phyloP scores from a whole-genome alignment of 2,329 filamentous ascomycete species.

The Fulvia fulva region DNA sequence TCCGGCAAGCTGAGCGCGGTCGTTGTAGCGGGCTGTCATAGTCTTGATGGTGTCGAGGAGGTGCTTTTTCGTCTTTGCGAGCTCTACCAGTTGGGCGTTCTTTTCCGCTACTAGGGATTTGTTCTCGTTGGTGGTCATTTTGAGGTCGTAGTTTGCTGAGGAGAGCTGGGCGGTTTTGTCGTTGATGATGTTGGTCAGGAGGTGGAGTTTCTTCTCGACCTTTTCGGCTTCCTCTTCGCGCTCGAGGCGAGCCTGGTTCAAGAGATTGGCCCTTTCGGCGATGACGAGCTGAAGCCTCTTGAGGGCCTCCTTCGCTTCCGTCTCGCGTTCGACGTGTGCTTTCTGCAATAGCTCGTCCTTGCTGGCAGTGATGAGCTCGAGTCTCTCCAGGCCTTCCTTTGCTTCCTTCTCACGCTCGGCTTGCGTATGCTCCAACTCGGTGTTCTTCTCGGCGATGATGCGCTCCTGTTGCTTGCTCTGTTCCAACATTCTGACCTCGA shows the following conservation, averaged over 20 bases:
- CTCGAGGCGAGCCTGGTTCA: not conserved
- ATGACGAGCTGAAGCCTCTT: not conserved
- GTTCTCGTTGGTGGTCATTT: not conserved
- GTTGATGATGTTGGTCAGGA: not conserved
- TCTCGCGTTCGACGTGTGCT: not conserved
- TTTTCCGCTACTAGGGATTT: no score
- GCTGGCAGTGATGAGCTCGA: no score
- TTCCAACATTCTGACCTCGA: no score
- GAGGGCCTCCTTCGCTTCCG: not conserved
- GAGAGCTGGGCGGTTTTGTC: not conserved
- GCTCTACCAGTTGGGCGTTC: no score
- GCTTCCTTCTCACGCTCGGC: not conserved
- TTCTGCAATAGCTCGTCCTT: not conserved
- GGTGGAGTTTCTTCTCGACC: not conserved
- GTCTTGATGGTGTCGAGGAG: no score
- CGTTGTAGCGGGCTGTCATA: not conserved
- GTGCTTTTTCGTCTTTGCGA: no score
- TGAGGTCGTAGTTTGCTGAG: not conserved
- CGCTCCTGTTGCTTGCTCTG: no score
- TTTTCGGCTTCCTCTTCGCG: not conserved
- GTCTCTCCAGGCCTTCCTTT: not conserved
- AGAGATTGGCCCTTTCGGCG: not conserved
- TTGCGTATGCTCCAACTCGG: not conserved
- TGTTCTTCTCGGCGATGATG: not conserved
- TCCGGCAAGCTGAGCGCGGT: not conserved